Evolutionary conservation across 495 filamentous ascomycete genomes (phyloP).

Genomic region (Ascobolus immersus): DNA sequence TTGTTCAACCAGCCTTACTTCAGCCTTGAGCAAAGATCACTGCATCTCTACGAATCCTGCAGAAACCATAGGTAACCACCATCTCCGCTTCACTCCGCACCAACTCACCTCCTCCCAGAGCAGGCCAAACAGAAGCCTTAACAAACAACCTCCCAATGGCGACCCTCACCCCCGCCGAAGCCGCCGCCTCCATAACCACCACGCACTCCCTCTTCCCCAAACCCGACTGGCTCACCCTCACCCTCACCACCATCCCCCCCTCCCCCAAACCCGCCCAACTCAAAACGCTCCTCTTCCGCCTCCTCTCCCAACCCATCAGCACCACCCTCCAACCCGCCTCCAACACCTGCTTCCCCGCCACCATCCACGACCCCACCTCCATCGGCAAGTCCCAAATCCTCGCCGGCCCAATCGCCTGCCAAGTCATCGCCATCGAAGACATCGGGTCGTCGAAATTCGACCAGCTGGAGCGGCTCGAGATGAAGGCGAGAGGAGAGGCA

Average conservation of each 20-base stretch:
- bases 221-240: conserved; percentile 7
- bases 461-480: conserved; percentile 66
- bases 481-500: conserved; percentile 54
- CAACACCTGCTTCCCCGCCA: conserved; percentile 30
- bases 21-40: too few relatives aligned
- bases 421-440: conserved; percentile 67
- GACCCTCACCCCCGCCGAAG: too few relatives aligned
- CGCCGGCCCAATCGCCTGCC: conserved; percentile 37
- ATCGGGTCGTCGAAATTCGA: conserved; percentile 51
- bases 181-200: too few relatives aligned
- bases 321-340: conserved; percentile 27
- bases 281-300: conserved; percentile 57
- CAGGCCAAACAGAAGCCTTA: too few relatives aligned
- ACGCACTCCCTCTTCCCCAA: conserved; percentile 4
- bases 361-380: conserved; percentile 28
- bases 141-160: too few relatives aligned
- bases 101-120: too few relatives aligned
- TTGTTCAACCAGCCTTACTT: too few relatives aligned
- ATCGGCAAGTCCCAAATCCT: conserved; percentile 29
- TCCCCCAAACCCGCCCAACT: conserved; percentile 45
- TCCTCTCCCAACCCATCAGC: conserved; percentile 54
- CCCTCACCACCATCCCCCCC: conserved; percentile 18
- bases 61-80: too few relatives aligned
- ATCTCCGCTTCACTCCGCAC: too few relatives aligned
- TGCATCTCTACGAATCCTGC: too few relatives aligned